phyloP scores from a whole-genome alignment of 441 rosid genomes.

The Euphorbia schlechtendalii region DNA sequence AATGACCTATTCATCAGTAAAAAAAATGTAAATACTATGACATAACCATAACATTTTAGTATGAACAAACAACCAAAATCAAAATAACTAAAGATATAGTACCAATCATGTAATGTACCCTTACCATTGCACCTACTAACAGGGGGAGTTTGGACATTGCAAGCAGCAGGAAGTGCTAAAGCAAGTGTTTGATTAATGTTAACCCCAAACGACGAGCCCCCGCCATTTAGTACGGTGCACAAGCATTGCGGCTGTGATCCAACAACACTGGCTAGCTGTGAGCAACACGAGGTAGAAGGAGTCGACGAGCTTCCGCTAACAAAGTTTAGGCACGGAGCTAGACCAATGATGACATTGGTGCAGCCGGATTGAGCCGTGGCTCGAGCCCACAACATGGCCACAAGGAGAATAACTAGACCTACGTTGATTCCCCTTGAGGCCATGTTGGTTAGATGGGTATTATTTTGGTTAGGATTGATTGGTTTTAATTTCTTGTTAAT shows the following conservation, averaged over 20 bases:
- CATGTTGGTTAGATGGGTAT: conserved; percentile 14
- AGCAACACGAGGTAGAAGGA: conserved; percentile 54
- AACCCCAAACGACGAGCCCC: conserved; percentile 38
- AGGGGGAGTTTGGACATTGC: conserved; percentile 51
- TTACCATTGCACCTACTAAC: conserved; percentile 47
- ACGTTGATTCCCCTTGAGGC: conserved; percentile 20
- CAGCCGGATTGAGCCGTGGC: conserved; percentile 47
- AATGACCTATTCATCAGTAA: too few species aligned
- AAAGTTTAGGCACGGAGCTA: conserved; percentile 47
- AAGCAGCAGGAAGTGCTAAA: conserved; percentile 42
- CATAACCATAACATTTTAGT: too few species aligned
- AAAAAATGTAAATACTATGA: too few species aligned
- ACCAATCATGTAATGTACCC: neutral
- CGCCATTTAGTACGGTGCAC: conserved; percentile 38
- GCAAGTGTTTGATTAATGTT: conserved; percentile 51
- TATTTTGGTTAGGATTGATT: too few species aligned
- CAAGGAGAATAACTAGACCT: conserved; percentile 19
- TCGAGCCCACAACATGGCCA: conserved; percentile 28
- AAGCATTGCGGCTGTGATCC: conserved; percentile 46
- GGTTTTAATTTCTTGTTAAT: neutral
- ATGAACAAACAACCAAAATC: too few species aligned
- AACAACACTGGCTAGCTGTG: conserved; percentile 40
- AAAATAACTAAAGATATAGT: too few species aligned
- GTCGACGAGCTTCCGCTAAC: conserved; percentile 44
- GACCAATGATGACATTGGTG: conserved; percentile 34